phyloP scores from a whole-genome alignment of 805 yeast genomes.

The Maudiozyma turicensis region DNA sequence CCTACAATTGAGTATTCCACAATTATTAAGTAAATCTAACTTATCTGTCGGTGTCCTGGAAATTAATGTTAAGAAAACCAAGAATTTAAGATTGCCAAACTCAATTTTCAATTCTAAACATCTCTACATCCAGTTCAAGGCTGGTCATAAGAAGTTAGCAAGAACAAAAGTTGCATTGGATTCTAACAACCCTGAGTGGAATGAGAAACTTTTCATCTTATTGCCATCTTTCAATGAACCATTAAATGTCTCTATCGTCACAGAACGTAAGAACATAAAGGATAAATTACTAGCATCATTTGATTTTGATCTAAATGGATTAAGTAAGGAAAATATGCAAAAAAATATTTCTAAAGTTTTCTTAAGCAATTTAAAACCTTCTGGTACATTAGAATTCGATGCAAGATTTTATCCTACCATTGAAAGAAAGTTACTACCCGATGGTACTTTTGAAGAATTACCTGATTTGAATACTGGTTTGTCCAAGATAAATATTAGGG shows the following conservation, averaged over 20 bases:
- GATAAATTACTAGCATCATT: constrained; percentile 72
- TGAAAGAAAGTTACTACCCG: constrained; percentile 46
- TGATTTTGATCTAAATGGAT: constrained; percentile 56
- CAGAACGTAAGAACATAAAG: constrained; percentile 59
- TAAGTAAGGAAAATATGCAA: constrained; percentile 44
- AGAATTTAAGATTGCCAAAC: constrained; percentile 46
- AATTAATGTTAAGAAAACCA: constrained; percentile 54
- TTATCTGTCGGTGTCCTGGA: constrained; percentile 80
- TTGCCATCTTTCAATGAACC: constrained; percentile 72
- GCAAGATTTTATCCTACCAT: constrained; percentile 67
- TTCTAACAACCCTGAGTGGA: constrained; percentile 69
- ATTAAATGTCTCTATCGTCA: constrained; percentile 57
- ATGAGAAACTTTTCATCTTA: constrained; percentile 62
- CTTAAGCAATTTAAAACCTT: constrained; percentile 68
- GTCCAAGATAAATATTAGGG: constrained; percentile 43
- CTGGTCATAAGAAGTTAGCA: constrained; percentile 46
- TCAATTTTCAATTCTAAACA: constrained; percentile 62
- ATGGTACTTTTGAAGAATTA: constrained; percentile 74
- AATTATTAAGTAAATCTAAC: constrained; percentile 75
- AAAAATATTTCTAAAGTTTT: constrained; percentile 44
- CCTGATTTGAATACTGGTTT: constrained; percentile 95
- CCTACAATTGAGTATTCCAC: constrained; percentile 83
- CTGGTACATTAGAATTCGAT: constrained; percentile 64
- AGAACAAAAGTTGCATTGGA: constrained; percentile 55
- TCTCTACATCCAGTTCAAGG: constrained; percentile 71